Evolutionary conservation across 306 rosid species (phyloP).

Genomic region (Hippophae rhamnoides): DNA sequence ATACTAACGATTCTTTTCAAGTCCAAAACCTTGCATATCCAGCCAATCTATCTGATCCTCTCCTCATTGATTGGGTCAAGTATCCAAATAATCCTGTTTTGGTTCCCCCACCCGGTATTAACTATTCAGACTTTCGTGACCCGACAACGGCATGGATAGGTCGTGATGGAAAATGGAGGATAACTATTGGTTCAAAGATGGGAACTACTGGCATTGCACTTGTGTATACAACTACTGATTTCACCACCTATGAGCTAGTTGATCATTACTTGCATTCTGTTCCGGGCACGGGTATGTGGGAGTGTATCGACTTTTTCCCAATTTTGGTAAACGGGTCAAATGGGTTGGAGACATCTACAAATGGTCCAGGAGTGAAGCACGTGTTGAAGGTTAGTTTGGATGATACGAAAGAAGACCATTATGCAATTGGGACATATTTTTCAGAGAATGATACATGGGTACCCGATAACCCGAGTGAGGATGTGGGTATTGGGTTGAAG

Average conservation of each 20-base stretch:
- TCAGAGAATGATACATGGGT: constrained; percentile 62
- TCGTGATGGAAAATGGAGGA: constrained; percentile 50
- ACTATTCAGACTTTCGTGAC: constrained; percentile 48
- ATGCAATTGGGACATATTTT: constrained; percentile 59
- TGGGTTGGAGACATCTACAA: constrained; percentile 58
- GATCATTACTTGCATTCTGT: constrained; percentile 39
- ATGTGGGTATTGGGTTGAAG: constrained; percentile 71
- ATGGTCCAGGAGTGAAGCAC: constrained; percentile 47
- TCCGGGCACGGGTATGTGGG: constrained; percentile 94
- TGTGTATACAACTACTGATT: constrained; percentile 46
- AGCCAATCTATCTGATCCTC: constrained; percentile 69
- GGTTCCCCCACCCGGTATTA: constrained; percentile 46
- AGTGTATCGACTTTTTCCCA: constrained; percentile 80
- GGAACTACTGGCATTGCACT: constrained; percentile 37
- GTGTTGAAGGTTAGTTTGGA: constrained; percentile 77
- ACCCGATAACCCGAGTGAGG: constrained; percentile 68
- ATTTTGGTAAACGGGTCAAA: constrained; percentile 35
- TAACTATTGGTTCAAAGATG: constrained; percentile 47
- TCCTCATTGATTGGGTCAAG: constrained; percentile 69
- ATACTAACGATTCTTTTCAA: constrained; percentile 37
- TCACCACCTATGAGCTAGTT: constrained; percentile 30
- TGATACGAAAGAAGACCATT: constrained; percentile 46
- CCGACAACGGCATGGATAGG: constrained; percentile 73
- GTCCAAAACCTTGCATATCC: constrained; percentile 74
- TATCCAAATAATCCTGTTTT: constrained; percentile 51